Percentiles rank a stretch among this genome's conserved stretches.
Conservation (phyloP, 169 alveolate genomes). For the Babesia bovis region DNA sequence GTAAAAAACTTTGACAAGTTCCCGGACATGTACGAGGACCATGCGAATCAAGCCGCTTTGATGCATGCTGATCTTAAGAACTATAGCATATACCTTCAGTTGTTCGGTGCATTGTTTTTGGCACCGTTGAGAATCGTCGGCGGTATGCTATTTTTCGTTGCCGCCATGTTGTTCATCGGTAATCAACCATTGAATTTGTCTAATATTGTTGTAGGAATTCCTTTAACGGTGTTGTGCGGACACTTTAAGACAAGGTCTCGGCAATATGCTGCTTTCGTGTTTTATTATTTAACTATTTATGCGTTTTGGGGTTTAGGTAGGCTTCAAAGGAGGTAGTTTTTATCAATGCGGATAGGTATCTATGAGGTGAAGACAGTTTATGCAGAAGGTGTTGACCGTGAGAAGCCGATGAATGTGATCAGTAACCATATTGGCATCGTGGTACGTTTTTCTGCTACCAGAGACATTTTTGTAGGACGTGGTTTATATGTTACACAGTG, state of each 20-base stretch:
- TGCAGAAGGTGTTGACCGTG: background rate
- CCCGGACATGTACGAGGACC: conserved; percentile 18
- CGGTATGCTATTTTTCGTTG: background rate
- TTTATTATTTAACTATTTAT: background rate
- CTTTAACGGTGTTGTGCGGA: background rate
- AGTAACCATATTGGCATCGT: conserved; percentile 27
- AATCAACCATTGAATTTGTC: background rate
- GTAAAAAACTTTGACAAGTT: conserved; percentile 10
- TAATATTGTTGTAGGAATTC: background rate
- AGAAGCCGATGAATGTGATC: conserved; percentile 12
- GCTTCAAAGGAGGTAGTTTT: background rate
- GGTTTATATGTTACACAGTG: conserved; percentile 10
- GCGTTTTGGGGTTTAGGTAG: conserved; percentile 10
- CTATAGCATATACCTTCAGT: background rate
- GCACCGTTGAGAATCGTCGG: conserved; percentile 7
- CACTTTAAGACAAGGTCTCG: background rate
- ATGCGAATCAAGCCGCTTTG: conserved; percentile 3
- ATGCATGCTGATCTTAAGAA: conserved; percentile 27
- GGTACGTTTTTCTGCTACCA: background rate
- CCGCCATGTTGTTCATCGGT: background rate
- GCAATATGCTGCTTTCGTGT: background rate
- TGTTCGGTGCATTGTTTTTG: conserved; percentile 13
- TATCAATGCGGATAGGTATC: background rate
- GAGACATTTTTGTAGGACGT: conserved; percentile 4
- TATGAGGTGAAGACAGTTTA: conserved; percentile 21